Base-by-base conservation (phyloP, 164 flowering plant genomes). In the Platanus orientalis region DNA sequence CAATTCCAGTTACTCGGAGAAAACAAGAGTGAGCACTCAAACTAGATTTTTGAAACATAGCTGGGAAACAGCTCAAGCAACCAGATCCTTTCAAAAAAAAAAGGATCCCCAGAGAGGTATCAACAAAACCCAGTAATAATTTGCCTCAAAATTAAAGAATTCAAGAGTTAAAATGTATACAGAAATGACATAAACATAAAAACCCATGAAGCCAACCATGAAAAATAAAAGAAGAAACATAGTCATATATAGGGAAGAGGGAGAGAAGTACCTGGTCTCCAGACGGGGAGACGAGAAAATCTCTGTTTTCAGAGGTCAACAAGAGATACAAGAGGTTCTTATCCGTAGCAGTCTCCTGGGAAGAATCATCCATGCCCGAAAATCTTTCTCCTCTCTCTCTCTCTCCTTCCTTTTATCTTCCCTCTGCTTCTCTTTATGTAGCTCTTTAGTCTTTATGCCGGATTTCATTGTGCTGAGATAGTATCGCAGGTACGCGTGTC, bases 201-300 rank as follows among this genome's bases (percentile, higher is more conserved):
- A 64, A 42, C 40, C 55, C 39, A 42, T 59, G 52, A 63, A 42
- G 48, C n/a, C 20, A n/a, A 14, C 30, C 28, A 19, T 27, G 10
- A 12, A 69, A 47, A 32, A 45, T 48, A 42, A 21, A 1, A 7
- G 1, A 25, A 52, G 21, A 47, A 52, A 56, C 21, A 54, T 16
- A 29, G 36, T 11, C 10, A 4, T 9, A 27, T 39, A 7, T 1
- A 47, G 24, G 55, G 1, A 27, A 54, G 16, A 69, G 21, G 34
- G 19, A 44, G 21, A 53, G 13, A 28, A 29, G 9, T 49, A 75
- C 78, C 78, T 75, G 75, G 50, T 45, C 60, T 54, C 70, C 72
- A 60, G 67, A 26, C 17, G 78, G 64, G 19, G 78, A 49, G 24
- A 75, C 52, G 44, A 75, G 69, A 42, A 56, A 75, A 47, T 71